Conservation (phyloP, 106 monocot genomes). For the Xerophyta viscosa region DNA sequence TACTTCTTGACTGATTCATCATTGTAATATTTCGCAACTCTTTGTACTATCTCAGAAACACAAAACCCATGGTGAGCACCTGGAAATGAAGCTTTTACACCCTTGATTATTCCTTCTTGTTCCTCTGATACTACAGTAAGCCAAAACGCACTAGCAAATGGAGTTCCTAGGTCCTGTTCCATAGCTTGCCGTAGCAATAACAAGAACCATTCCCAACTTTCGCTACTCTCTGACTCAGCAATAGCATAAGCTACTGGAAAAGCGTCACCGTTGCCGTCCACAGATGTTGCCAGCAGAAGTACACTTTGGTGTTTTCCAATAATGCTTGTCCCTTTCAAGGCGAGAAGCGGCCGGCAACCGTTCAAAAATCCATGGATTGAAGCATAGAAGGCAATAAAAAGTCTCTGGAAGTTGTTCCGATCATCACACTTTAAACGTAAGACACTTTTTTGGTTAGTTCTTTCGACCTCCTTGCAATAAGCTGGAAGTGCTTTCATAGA, state of each 20-base stretch:
- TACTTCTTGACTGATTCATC: background rate
- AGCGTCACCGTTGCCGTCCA: background rate
- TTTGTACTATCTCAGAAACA: conserved; percentile 1
- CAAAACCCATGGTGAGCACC: background rate
- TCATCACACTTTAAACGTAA: background rate
- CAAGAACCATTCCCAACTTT: conserved; percentile 1
- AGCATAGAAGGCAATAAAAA: background rate
- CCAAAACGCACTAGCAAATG: background rate
- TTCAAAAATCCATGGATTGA: conserved; percentile 1
- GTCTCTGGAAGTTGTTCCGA: background rate
- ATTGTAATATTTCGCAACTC: conserved; percentile 4
- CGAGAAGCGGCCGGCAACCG: background rate
- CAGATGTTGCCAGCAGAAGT: background rate
- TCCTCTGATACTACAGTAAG: conserved; percentile 3
- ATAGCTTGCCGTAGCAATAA: background rate
- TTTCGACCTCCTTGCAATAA: conserved; percentile 1
- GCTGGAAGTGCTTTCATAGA: background rate
- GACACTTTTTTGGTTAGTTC: background rate
- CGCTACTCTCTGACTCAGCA: conserved; percentile 1
- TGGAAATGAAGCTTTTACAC: background rate
- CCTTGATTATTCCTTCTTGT: background rate
- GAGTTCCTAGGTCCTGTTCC: background rate
- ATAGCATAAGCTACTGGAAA: background rate
- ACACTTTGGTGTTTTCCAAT: conserved; percentile 1
- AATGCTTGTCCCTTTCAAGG: conserved; percentile 1